These are phyloP conservation scores for Teunomyces barrocoloradensis DNA, from an alignment of 805 yeast genomes.

Conservation along the genomic window DNA sequence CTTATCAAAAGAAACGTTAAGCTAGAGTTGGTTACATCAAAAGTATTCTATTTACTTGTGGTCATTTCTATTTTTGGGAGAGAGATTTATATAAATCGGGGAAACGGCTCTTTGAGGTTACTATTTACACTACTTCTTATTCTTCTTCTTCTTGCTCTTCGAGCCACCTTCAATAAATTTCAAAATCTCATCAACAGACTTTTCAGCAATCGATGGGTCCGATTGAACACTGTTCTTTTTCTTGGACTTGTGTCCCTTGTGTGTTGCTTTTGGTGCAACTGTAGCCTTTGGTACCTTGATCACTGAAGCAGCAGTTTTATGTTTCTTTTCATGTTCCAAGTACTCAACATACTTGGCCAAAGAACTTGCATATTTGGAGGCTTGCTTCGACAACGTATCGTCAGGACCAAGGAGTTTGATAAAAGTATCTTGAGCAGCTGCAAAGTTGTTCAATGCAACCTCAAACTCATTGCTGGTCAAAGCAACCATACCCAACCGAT, in stretches of 20 bases:
- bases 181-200: constrained; percentile 71
- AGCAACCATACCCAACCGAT: constrained; percentile 56
- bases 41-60: background rate
- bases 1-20: too few relatives aligned
- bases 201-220: constrained; percentile 56
- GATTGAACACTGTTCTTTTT: constrained; percentile 22
- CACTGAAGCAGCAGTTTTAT: constrained; percentile 15
- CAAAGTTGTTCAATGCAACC: constrained; percentile 55
- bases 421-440: constrained; percentile 57
- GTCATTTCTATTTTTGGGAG: background rate
- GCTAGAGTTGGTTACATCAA: too few relatives aligned
- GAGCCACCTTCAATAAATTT: constrained; percentile 62
- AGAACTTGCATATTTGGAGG: constrained; percentile 60
- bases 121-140: constrained; percentile 6
- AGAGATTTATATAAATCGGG: background rate
- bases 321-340: constrained; percentile 29
- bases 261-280: constrained; percentile 2
- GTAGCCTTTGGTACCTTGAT: constrained; percentile 9
- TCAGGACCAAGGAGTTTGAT: constrained; percentile 61
- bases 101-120: background rate
- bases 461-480: constrained; percentile 51
- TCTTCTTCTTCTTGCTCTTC: constrained; percentile 10
- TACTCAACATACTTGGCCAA: constrained; percentile 49
- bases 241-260: constrained; percentile 16
- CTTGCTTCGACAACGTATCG: constrained; percentile 65